Evolutionary conservation across 306 rosid genomes (phyloP).

Genomic region (Glycine soja): DNA sequence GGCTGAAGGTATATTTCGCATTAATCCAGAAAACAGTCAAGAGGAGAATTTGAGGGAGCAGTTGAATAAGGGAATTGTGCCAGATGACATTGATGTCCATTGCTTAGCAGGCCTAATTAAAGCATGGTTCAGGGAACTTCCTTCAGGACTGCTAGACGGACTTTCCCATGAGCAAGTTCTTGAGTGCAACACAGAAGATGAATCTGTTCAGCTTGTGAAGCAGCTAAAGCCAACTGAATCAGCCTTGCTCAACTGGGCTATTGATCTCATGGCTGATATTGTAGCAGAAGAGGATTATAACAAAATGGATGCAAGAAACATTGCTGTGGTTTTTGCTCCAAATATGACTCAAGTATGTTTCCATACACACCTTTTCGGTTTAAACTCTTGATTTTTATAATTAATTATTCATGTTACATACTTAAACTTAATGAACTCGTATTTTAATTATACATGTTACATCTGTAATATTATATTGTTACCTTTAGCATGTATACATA

Average conservation of each 20-base stretch:
- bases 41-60: constrained; percentile 87
- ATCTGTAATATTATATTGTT: too few relatives aligned
- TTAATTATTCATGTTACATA: too few relatives aligned
- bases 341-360: constrained; percentile 87
- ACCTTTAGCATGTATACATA: too few relatives aligned
- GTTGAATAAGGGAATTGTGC: constrained; percentile 84
- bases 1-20: constrained; percentile 95
- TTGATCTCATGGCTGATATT: constrained; percentile 96
- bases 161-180: constrained; percentile 96
- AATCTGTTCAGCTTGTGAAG: constrained; percentile 77
- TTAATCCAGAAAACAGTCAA: constrained; percentile 86
- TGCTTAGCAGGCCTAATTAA: constrained; percentile 91
- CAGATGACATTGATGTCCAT: constrained; percentile 88
- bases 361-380: background rate
- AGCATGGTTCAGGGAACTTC: constrained; percentile 99
- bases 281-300: constrained; percentile 88
- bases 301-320: constrained; percentile 95
- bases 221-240: constrained; percentile 82
- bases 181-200: constrained; percentile 88
- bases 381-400: too few relatives aligned
- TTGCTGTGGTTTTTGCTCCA: constrained; percentile 98
- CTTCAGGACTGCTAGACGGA: constrained; percentile 91
- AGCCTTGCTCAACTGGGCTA: constrained; percentile 84
- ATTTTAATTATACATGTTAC: too few relatives aligned
- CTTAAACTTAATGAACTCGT: too few relatives aligned